Percentiles rank a stretch among this genome's conserved stretches.
phyloP scores from a whole-genome alignment of 306 rosid genomes.

The Cucumis hystrix region DNA sequence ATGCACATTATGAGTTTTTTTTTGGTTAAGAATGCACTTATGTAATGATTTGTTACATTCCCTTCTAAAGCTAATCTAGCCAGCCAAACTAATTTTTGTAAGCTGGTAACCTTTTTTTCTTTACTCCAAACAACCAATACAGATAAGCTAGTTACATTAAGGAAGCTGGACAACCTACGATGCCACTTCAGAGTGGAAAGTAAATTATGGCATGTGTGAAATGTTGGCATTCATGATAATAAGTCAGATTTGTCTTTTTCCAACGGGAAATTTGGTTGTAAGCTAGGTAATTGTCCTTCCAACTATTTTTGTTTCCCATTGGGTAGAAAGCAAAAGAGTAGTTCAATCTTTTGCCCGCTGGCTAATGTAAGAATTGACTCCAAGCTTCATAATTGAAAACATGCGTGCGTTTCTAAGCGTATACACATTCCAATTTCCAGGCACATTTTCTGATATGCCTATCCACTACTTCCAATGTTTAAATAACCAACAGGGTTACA shows the following conservation, averaged over 20 bases:
- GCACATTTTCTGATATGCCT: background rate
- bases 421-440: background rate
- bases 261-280: background rate
- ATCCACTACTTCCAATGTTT: too few species aligned
- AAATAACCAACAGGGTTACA: too few species aligned
- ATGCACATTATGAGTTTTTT: background rate
- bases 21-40: too few species aligned
- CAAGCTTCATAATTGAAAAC: background rate
- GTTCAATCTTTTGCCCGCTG: background rate
- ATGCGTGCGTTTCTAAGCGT: background rate
- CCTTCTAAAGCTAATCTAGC: background rate
- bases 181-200: background rate
- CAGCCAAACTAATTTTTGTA: background rate
- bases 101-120: background rate
- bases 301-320: background rate
- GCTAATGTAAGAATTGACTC: background rate
- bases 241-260: background rate
- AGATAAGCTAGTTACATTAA: background rate
- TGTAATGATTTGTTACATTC: background rate
- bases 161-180: background rate
- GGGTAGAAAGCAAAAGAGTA: background rate
- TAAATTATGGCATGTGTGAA: background rate
- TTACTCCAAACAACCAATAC: background rate
- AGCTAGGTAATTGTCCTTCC: background rate
- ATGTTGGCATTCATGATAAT: background rate